These are phyloP conservation scores for Cordia subcordata DNA, from an alignment of 257 asterid species.

Conservation along the genomic window DNA sequence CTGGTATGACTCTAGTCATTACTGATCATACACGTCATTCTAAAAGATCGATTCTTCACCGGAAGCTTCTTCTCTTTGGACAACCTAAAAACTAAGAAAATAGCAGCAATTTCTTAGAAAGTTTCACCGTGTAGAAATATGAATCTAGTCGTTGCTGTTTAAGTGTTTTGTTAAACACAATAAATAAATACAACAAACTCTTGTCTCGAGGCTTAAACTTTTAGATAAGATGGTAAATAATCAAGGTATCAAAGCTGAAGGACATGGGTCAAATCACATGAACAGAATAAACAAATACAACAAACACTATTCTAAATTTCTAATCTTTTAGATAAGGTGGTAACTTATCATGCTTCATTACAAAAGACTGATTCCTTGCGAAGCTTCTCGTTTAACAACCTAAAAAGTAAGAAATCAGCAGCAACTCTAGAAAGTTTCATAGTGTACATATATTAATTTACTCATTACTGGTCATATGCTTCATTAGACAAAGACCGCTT, in stretches of 20 bases:
- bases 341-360: neutral
- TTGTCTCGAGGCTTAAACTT: too few species aligned
- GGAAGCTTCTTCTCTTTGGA: constrained; percentile 14
- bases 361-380: neutral
- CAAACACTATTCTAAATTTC: neutral
- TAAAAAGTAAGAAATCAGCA: neutral
- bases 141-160: neutral
- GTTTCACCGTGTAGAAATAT: neutral
- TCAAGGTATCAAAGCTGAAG: too few species aligned
- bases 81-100: neutral
- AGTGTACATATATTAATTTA: neutral
- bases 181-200: neutral
- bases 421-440: neutral
- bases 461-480: neutral
- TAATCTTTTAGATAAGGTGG: too few species aligned
- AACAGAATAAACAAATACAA: too few species aligned
- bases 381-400: neutral
- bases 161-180: too few species aligned
- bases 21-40: neutral
- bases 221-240: too few species aligned
- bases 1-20: neutral
- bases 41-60: neutral
- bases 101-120: too few species aligned
- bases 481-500: too few species aligned
- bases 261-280: too few species aligned